Conservation (phyloP, 306 rosid species). For the Trichosanthes cucumerina region DNA sequence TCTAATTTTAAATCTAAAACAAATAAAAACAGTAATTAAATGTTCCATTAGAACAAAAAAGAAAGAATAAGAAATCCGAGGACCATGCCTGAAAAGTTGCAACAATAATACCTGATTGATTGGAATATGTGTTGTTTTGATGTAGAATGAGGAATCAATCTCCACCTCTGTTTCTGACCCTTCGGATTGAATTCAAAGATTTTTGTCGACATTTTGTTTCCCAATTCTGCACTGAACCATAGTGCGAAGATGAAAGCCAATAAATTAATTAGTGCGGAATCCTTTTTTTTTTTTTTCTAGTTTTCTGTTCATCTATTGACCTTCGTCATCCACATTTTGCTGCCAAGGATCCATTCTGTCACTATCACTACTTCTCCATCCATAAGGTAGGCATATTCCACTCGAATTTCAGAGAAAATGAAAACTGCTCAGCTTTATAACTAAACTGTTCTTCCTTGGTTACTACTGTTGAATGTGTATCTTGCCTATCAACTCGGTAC, state of each 20-base stretch:
- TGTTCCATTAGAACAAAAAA: background rate
- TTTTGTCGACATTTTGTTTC: background rate
- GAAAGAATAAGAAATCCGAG: background rate
- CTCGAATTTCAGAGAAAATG: background rate
- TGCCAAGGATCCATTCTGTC: background rate
- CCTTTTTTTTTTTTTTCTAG: too few species aligned
- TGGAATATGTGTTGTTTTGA: background rate
- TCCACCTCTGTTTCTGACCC: background rate
- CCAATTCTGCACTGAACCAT: background rate
- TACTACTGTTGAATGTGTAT: background rate
- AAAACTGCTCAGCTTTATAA: background rate
- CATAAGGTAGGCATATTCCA: background rate
- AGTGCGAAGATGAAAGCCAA: conserved; percentile 6
- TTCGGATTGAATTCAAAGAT: background rate
- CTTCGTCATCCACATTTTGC: background rate
- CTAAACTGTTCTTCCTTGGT: background rate
- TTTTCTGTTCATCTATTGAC: background rate
- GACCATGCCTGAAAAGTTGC: background rate
- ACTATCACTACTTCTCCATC: background rate
- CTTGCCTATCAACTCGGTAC: background rate
- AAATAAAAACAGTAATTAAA: background rate
- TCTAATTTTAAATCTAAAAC: background rate
- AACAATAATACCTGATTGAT: background rate
- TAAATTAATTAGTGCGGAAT: background rate
- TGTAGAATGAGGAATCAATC: background rate